Conservation (phyloP, 1,139 yeast genomes). For the Taphrina flavorubra region DNA sequence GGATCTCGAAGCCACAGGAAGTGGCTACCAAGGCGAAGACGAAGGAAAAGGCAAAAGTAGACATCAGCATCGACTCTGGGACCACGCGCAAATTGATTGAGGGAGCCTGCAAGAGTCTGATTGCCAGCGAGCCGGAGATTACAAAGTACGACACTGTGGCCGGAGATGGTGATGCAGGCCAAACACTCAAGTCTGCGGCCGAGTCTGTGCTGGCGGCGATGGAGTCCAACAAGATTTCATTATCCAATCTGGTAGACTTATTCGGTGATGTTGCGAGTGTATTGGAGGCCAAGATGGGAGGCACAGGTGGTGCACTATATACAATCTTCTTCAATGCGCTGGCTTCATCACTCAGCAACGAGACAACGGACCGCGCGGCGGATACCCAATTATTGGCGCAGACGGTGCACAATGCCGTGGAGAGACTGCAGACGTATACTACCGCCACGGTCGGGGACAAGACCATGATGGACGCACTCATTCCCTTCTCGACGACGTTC, state of each 20-base stretch:
- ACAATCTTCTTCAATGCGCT: slow-evolving; percentile 79
- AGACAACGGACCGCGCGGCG: slow-evolving; percentile 49
- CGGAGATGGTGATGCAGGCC: slow-evolving; percentile 98
- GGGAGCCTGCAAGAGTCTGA: slow-evolving; percentile 39
- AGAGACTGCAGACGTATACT: slow-evolving; percentile 76
- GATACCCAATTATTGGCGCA: slow-evolving; percentile 54
- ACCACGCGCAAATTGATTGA: slow-evolving; percentile 27
- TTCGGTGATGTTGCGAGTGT: slow-evolving; percentile 66
- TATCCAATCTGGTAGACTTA: slow-evolving; percentile 61
- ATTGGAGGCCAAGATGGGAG: slow-evolving; percentile 92
- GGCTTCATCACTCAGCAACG: slow-evolving; percentile 58
- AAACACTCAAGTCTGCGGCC: slow-evolving; percentile 69
- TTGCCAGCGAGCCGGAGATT: slow-evolving; percentile 73
- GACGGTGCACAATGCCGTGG: slow-evolving; percentile 60
- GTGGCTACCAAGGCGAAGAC: slow-evolving; percentile 20
- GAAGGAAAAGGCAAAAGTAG: slow-evolving; percentile 15
- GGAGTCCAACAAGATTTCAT: slow-evolving; percentile 55
- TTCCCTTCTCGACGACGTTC: slow-evolving; percentile 78
- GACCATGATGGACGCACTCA: slow-evolving; percentile 83
- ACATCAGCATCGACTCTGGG: slow-evolving; percentile 20
- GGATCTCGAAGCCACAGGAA: slow-evolving; percentile 8
- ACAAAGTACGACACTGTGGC: slow-evolving; percentile 86
- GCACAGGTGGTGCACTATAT: slow-evolving; percentile 93
- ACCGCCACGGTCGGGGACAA: slow-evolving; percentile 90
- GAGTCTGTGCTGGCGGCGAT: slow-evolving; percentile 67